These are phyloP conservation scores for Ordospora colligata DNA, from an alignment of 371 early-diverging fungal genomes.

Conservation along the genomic window DNA sequence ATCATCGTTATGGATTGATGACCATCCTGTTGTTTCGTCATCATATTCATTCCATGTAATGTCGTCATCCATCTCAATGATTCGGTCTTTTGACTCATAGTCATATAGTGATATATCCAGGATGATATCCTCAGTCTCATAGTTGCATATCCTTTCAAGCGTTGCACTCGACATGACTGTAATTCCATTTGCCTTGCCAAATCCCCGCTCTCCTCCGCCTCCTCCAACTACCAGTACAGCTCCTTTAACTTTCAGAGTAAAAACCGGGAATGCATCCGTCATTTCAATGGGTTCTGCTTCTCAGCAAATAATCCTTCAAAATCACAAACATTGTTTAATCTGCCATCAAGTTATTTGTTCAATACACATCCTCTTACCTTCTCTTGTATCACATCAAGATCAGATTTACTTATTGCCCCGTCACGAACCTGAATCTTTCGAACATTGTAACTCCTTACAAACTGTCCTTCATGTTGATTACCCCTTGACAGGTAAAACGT, in stretches of 20 bases:
- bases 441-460: not conserved
- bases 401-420: not conserved
- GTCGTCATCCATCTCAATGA: not conserved
- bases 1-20: not conserved
- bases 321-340: not conserved
- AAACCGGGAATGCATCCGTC: conserved; percentile 43
- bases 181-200: conserved; percentile 54
- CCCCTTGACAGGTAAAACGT: conserved; percentile 6
- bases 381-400: not conserved
- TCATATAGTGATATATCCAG: not conserved
- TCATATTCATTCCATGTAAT: conserved; percentile 7
- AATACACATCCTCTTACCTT: not conserved
- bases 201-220: conserved; percentile 51
- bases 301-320: not conserved
- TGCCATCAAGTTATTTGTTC: not conserved
- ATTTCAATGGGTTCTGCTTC: not conserved
- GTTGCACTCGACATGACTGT: conserved; percentile 3
- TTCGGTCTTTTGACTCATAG: not conserved
- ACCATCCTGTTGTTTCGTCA: not conserved
- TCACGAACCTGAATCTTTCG: not conserved
- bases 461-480: not conserved
- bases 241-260: conserved; percentile 23
- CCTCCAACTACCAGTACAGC: conserved; percentile 41
- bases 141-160: conserved; percentile 2
- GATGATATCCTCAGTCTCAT: conserved; percentile 44